Evolutionary conservation across 257 asterid species (phyloP), one percentile per base, ranked within the genome.

Genomic region (Scutellaria minor): DNA sequence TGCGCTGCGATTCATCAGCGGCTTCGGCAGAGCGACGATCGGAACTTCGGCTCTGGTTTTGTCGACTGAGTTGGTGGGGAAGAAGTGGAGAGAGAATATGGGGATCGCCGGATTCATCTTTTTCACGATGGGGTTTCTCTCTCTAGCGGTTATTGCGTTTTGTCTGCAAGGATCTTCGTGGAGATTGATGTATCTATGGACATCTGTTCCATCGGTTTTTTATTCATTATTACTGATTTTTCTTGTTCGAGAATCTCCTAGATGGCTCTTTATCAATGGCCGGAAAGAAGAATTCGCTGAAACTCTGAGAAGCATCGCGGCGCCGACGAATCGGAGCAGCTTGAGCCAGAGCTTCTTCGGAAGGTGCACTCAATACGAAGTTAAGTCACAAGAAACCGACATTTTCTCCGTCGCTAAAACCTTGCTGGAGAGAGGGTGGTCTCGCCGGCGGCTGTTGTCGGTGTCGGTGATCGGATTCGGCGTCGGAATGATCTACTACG

Each of bases 251-350:
- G 96, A 91, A 40, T 89, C 96, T 0, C 97, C 97, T 0, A 79
- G 96, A 24, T 91, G 96, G 97, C 89, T 91, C 2, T 86, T 70
- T 53, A 69, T 89, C 37, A 84, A 76, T 35, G 96, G 96, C 1
- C 42, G 85, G 1, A 86, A 80, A 15, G 68, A 78, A 1, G 93
- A 89, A 63, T 83, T 85, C 27, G 81, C 77, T 0, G 78, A 80
- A 9, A 86, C 89, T 0, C 66, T 91, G 14, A 71, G 84, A 50
- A 81, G 81, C 74, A 75, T 87, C 3, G 80, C 88, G 4, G 54
- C 78, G 0, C 81, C 85, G 10, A 65, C 50, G 1, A 77, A 71
- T 5, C 73, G 55, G 42, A 63, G 72, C 66, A 77, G 39, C 52
- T 48, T 87, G 1, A 87, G 83, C 0, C 70, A 68, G 9, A 84